Evolutionary conservation across 148 eudicot genomes (phyloP).

Genomic region (Dianthus caryophyllus): DNA sequence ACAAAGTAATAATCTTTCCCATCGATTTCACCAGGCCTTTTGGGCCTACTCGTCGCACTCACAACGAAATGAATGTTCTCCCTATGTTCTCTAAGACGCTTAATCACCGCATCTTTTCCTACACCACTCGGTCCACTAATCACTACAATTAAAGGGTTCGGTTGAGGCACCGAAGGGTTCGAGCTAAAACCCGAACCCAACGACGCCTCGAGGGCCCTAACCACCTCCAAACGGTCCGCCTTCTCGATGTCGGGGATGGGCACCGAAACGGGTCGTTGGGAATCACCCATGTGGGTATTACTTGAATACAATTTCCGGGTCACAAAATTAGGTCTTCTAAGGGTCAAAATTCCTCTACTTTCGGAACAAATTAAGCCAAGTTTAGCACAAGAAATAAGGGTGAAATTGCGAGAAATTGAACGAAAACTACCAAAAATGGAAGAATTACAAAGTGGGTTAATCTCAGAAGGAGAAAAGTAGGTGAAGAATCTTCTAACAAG

Average conservation of each 20-base stretch:
- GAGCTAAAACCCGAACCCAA: slow-evolving; percentile 61
- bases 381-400: slow-evolving; percentile 6
- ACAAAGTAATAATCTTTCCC: slow-evolving; percentile 80
- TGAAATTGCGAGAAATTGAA: slow-evolving; percentile 13
- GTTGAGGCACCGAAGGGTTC: slow-evolving; percentile 51
- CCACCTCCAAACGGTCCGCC: slow-evolving; percentile 53
- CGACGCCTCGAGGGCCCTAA: slow-evolving; percentile 72
- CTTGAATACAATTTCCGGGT: slow-evolving; percentile 27
- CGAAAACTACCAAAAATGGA: slow-evolving; percentile 13
- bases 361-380: slow-evolving; percentile 14
- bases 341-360: slow-evolving; percentile 27
- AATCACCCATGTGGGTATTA: slow-evolving; percentile 45
- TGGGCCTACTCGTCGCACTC: slow-evolving; percentile 67
- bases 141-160: slow-evolving; percentile 72
- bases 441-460: slow-evolving; percentile 41
- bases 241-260: slow-evolving; percentile 49
- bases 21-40: slow-evolving; percentile 61
- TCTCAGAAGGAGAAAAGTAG: slow-evolving; percentile 35
- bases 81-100: slow-evolving; percentile 57
- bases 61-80: slow-evolving; percentile 82
- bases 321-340: slow-evolving; percentile 15
- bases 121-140: slow-evolving; percentile 95
- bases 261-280: slow-evolving; percentile 40
- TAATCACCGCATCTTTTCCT: slow-evolving; percentile 88
- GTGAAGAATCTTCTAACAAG: slow-evolving; percentile 41